Conservation (phyloP, 805 yeast species). For the Wickerhamomyces canadensis region DNA sequence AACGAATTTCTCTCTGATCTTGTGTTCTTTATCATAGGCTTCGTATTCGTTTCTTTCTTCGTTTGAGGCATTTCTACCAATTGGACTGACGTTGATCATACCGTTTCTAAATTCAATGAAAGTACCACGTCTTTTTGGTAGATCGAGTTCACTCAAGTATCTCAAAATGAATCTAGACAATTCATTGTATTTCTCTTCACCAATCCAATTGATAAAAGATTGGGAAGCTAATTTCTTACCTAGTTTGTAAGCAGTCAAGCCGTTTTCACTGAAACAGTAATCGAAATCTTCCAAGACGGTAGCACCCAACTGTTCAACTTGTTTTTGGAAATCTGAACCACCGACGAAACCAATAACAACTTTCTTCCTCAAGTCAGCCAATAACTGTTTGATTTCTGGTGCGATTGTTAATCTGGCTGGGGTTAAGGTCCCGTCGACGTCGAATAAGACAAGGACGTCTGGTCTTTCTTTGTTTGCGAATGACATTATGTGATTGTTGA, state of each 20-base stretch:
- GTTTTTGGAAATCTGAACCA: slow-evolving; percentile 92
- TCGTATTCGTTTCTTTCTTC: slow-evolving; percentile 92
- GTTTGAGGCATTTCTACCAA: slow-evolving; percentile 96
- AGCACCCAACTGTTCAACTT: slow-evolving; percentile 91
- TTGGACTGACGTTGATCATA: slow-evolving; percentile 96
- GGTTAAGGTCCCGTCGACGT: slow-evolving; percentile 97
- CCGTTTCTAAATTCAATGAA: slow-evolving; percentile 99
- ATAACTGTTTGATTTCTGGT: slow-evolving; percentile 69
- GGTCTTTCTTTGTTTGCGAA: slow-evolving; percentile 76
- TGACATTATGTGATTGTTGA: slow-evolving; percentile 37
- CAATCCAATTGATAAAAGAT: slow-evolving; percentile 92
- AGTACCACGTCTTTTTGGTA: slow-evolving; percentile 98
- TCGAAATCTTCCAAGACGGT: slow-evolving; percentile 78
- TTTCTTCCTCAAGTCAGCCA: slow-evolving; percentile 78
- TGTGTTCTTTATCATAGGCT: slow-evolving; percentile 71
- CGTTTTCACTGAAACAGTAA: slow-evolving; percentile 96
- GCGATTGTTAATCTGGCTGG: slow-evolving; percentile 86
- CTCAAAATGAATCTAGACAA: slow-evolving; percentile 79
- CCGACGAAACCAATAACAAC: slow-evolving; percentile 97
- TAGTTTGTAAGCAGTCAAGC: slow-evolving; percentile 91
- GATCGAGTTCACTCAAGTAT: slow-evolving; percentile 78
- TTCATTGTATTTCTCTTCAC: slow-evolving; percentile 89
- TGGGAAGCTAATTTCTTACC: slow-evolving; percentile 89
- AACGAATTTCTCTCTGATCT: slow-evolving; percentile 82
- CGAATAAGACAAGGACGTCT: slow-evolving; percentile 86